Percentiles rank a stretch among this genome's conserved stretches.
Conservation (phyloP, 345 rosid species). For the Hibiscus mutabilis region DNA sequence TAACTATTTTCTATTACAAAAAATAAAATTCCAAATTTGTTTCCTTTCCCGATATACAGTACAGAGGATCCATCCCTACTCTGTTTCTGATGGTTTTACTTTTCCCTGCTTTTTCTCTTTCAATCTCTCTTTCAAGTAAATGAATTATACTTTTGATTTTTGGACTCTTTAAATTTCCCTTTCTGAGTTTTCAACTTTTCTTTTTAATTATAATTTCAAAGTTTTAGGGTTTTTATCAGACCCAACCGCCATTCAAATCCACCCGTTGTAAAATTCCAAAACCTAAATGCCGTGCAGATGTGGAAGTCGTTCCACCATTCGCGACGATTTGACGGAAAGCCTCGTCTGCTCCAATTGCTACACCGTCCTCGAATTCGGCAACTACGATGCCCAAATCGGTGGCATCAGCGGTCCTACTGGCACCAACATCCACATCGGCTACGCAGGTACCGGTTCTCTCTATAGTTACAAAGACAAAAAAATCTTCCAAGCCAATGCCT, state of each 20-base stretch:
- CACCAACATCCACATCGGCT: conserved; percentile 44
- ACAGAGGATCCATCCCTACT: too few relatives aligned
- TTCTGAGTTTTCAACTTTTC: too few relatives aligned
- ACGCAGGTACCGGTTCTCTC: conserved; percentile 46
- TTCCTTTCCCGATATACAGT: too few relatives aligned
- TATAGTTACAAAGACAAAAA: conserved; percentile 52
- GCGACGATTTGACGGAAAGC: conserved; percentile 38
- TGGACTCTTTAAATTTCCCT: too few relatives aligned
- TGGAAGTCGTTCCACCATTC: conserved; percentile 30
- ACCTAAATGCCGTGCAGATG: conserved; percentile 45
- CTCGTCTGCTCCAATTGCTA: conserved; percentile 47
- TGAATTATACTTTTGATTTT: too few relatives aligned
- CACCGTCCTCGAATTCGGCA: conserved; percentile 30
- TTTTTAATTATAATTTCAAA: too few relatives aligned
- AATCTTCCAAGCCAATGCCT: conserved; percentile 45
- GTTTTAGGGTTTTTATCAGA: too few relatives aligned
- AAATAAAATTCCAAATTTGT: too few relatives aligned
- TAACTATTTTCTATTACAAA: too few relatives aligned
- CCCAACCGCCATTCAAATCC: background rate
- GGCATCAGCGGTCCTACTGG: conserved; percentile 53
- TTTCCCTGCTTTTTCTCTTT: too few relatives aligned
- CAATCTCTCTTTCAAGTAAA: too few relatives aligned
- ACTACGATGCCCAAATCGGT: conserved; percentile 37
- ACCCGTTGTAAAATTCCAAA: background rate
- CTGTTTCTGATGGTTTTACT: too few relatives aligned